phyloP scores from a whole-genome alignment of 805 yeast genomes.

The Starmerella cellae region DNA sequence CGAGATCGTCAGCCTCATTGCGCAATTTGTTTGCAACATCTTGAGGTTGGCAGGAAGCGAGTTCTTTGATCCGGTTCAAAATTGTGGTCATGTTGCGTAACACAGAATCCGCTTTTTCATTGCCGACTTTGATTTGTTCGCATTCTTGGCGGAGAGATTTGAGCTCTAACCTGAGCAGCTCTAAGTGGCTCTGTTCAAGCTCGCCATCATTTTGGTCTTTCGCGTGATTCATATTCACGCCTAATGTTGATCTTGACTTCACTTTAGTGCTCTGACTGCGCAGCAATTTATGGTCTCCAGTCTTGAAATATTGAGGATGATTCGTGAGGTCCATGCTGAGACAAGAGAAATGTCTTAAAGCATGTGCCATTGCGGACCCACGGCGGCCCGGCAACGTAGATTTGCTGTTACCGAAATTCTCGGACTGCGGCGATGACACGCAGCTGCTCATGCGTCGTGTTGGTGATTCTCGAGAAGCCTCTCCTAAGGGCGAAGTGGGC shows the following conservation, averaged over 20 bases:
- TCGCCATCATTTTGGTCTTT: no score
- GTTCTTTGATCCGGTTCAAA: not conserved
- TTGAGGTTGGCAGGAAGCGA: not conserved
- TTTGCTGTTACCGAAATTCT: not conserved
- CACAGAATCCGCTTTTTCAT: not conserved
- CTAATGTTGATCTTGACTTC: not conserved
- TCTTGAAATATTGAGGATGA: no score
- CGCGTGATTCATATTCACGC: no score
- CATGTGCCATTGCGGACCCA: not conserved
- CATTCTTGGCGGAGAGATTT: not conserved
- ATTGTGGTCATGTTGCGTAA: not conserved
- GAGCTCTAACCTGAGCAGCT: not conserved
- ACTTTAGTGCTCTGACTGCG: not conserved
- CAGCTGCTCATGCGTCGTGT: no score
- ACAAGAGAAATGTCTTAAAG: not conserved
- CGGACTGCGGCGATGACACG: not conserved
- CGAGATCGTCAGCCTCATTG: not conserved
- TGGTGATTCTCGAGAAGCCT: not conserved
- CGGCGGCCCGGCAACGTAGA: not conserved
- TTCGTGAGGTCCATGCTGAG: not conserved
- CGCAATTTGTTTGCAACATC: not conserved
- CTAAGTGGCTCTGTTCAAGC: not conserved
- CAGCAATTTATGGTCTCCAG: not conserved
- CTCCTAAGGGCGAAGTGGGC: not conserved
- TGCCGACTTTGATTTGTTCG: not conserved